Percentiles rank a stretch among this genome's conserved stretches.
These are phyloP conservation scores for Myxozyma vanderwaltii DNA, from an alignment of 805 yeast species.

Conservation along the genomic window DNA sequence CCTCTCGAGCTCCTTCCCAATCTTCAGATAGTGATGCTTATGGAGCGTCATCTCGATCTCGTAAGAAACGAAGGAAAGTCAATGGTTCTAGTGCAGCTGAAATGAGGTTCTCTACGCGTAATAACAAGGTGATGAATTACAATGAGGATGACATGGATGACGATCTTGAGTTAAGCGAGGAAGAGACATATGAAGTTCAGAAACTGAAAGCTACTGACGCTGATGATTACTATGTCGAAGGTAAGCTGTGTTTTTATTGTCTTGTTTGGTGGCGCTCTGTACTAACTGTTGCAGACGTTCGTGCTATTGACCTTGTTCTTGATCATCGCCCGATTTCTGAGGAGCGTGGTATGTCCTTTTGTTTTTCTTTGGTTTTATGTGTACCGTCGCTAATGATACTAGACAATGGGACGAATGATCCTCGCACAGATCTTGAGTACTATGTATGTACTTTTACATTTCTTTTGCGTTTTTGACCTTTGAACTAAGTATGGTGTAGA, in stretches of 20 bases:
- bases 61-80: slow-evolving; percentile 34
- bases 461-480: too few species aligned
- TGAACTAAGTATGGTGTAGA: too few species aligned
- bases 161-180: slow-evolving; percentile 54
- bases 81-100: slow-evolving; percentile 33
- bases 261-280: neutral
- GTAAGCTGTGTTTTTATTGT: neutral
- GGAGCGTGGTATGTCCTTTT: neutral
- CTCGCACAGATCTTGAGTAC: slow-evolving; percentile 40
- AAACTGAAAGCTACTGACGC: slow-evolving; percentile 1
- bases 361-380: neutral
- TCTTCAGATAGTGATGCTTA: slow-evolving; percentile 32
- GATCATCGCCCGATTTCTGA: slow-evolving; percentile 49
- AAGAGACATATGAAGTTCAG: slow-evolving; percentile 29
- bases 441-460: slow-evolving; percentile 49
- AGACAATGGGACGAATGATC: slow-evolving; percentile 31
- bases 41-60: slow-evolving; percentile 8
- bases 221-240: neutral
- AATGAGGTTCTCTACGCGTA: slow-evolving; percentile 74
- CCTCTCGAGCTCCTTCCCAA: slow-evolving; percentile 5
- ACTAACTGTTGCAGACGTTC: slow-evolving; percentile 28
- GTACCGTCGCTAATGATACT: neutral
- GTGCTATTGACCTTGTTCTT: slow-evolving; percentile 54
- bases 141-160: slow-evolving; percentile 59
- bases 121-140: slow-evolving; percentile 71